Conservation (phyloP, 2,329 filamentous ascomycete species). For the Akanthomyces dipterigenus region DNA sequence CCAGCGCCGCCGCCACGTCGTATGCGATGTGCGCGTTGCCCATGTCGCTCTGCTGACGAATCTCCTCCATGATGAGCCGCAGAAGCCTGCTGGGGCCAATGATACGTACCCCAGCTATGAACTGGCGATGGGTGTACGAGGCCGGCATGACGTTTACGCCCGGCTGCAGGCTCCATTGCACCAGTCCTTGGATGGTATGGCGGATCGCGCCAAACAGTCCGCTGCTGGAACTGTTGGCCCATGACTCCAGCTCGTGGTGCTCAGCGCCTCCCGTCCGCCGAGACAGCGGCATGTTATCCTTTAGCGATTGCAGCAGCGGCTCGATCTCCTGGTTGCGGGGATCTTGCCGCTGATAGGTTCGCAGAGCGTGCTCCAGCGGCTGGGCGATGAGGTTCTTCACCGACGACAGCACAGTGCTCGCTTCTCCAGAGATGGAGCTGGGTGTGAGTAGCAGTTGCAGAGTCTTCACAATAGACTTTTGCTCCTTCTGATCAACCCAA, state of each 20-base stretch:
- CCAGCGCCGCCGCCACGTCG: slow-evolving; percentile 61
- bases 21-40: slow-evolving; percentile 56
- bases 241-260: slow-evolving; percentile 61
- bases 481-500: slow-evolving; percentile 58
- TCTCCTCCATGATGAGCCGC: slow-evolving; percentile 57
- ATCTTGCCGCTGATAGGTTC: slow-evolving; percentile 58
- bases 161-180: slow-evolving; percentile 59
- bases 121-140: slow-evolving; percentile 65
- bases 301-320: slow-evolving; percentile 59
- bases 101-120: slow-evolving; percentile 54
- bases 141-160: slow-evolving; percentile 50
- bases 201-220: slow-evolving; percentile 54
- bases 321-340: slow-evolving; percentile 64
- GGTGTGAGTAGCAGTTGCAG: slow-evolving; percentile 67
- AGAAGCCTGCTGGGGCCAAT: slow-evolving; percentile 57
- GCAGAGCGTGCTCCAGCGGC: slow-evolving; percentile 60
- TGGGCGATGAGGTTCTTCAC: slow-evolving; percentile 67
- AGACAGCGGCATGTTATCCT: slow-evolving; percentile 49
- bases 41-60: slow-evolving; percentile 53
- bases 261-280: slow-evolving; percentile 57
- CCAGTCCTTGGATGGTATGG: slow-evolving; percentile 54
- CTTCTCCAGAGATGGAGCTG: slow-evolving; percentile 63
- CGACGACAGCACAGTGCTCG: slow-evolving; percentile 61
- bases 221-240: slow-evolving; percentile 50
- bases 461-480: slow-evolving; percentile 63